phyloP scores from a whole-genome alignment of 352 stramenopile species.

The Globisporangium paddicum region DNA sequence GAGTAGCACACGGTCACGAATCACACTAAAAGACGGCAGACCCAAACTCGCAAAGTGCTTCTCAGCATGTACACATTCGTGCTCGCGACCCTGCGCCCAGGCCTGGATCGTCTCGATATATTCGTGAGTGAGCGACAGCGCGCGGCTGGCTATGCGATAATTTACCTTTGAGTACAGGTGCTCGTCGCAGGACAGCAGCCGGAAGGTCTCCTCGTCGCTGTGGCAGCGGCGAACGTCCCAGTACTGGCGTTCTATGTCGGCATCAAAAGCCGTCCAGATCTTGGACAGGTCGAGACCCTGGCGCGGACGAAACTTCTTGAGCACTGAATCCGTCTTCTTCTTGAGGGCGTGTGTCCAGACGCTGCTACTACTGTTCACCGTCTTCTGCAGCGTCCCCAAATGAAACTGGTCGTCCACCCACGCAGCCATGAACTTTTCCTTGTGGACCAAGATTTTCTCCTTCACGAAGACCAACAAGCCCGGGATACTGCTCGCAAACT shows the following conservation, averaged over 20 bases:
- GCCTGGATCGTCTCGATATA: not conserved
- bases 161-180: not conserved
- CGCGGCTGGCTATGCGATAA: not conserved
- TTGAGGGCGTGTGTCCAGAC: not conserved
- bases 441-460: conserved; percentile 1
- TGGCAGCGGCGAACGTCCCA: conserved; percentile 1
- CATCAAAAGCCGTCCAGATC: not conserved
- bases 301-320: conserved; percentile 3
- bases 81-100: not conserved
- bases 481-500: not conserved
- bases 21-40: not conserved
- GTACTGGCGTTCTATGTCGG: conserved; percentile 1
- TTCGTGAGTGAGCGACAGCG: conserved; percentile 2
- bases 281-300: not conserved
- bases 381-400: not conserved
- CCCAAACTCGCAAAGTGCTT: conserved; percentile 5
- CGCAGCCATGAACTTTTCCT: conserved; percentile 3
- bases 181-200: not conserved
- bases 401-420: not conserved
- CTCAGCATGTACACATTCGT: not conserved
- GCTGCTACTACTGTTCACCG: not conserved
- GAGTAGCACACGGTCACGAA: not conserved
- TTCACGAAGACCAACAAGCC: not conserved
- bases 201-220: not conserved
- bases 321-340: conserved; percentile 7